Conservation (phyloP, 2,329 filamentous ascomycete species). For the Monilinia aucupariae region DNA sequence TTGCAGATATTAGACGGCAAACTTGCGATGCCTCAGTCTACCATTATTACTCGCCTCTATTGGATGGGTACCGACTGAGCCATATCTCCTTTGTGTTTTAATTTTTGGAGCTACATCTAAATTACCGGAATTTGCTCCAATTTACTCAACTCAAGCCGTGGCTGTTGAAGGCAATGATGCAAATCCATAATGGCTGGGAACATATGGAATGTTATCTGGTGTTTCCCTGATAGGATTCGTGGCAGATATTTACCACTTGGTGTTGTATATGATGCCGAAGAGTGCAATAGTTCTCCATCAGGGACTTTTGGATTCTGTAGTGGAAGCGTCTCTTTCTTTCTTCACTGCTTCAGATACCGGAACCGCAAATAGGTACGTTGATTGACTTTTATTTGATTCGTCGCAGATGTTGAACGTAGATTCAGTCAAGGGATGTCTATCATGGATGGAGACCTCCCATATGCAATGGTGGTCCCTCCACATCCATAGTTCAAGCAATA, state of each 20-base stretch:
- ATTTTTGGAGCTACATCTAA: slow-evolving; percentile 20
- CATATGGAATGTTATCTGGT: slow-evolving; percentile 9
- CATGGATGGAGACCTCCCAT: slow-evolving; percentile 29
- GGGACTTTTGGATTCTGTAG: slow-evolving; percentile 43
- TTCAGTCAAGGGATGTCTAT: slow-evolving; percentile 29
- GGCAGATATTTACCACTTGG: slow-evolving; percentile 34
- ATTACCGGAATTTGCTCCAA: slow-evolving; percentile 23
- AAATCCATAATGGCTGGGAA: slow-evolving; percentile 12
- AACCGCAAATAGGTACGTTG: slow-evolving; percentile 21
- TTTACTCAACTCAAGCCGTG: slow-evolving; percentile 18
- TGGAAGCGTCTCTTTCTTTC: slow-evolving; percentile 38
- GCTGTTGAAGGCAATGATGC: slow-evolving; percentile 8
- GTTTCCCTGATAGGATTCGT: slow-evolving; percentile 10
- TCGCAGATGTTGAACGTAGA: slow-evolving; percentile 9
- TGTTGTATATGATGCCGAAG: slow-evolving; percentile 48
- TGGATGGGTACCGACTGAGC: slow-evolving; percentile 20
- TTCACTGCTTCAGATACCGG: slow-evolving; percentile 27
- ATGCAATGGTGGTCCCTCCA: slow-evolving; percentile 19
- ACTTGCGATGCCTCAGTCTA: slow-evolving; percentile 31
- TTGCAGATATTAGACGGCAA: slow-evolving; percentile 3
- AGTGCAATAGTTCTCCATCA: slow-evolving; percentile 46
- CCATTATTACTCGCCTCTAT: slow-evolving; percentile 29
- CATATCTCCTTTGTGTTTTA: slow-evolving; percentile 15
- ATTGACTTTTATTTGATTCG: background rate
- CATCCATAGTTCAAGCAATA: slow-evolving; percentile 36